Evolutionary conservation across 202 grass and related monocot genomes (phyloP).

Genomic region (Musa balbisiana): DNA sequence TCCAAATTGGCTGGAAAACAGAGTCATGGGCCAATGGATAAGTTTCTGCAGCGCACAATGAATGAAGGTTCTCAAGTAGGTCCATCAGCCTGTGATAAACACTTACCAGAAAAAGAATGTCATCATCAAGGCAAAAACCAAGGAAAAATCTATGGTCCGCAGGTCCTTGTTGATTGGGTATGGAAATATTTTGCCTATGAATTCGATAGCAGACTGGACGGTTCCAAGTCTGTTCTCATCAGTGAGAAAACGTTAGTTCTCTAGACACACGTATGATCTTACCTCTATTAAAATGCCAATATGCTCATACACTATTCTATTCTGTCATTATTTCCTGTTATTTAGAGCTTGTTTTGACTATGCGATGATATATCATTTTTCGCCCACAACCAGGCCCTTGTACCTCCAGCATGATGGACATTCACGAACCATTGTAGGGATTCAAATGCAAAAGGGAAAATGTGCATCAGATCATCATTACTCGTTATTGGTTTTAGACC

Average conservation of each 20-base stretch:
- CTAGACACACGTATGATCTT: neutral
- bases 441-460: constrained; percentile 71
- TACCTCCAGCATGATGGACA: constrained; percentile 95
- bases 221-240: constrained; percentile 40
- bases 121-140: constrained; percentile 4
- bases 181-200: constrained; percentile 77
- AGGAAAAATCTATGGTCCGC: constrained; percentile 37
- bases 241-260: constrained; percentile 74
- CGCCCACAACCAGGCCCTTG: constrained; percentile 47
- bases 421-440: constrained; percentile 94
- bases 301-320: neutral
- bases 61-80: constrained; percentile 14
- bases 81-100: constrained; percentile 27
- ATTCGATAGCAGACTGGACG: constrained; percentile 26
- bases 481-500: constrained; percentile 72
- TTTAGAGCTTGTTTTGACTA: neutral
- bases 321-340: neutral
- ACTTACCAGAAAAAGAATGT: constrained; percentile 32
- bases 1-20: constrained; percentile 26
- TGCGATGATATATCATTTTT: neutral
- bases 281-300: neutral
- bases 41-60: constrained; percentile 37
- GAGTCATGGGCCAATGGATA: constrained; percentile 67
- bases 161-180: constrained; percentile 77
- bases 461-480: constrained; percentile 41